Conservation (phyloP, 352 stramenopile genomes). For the Phytophthora meadii region DNA sequence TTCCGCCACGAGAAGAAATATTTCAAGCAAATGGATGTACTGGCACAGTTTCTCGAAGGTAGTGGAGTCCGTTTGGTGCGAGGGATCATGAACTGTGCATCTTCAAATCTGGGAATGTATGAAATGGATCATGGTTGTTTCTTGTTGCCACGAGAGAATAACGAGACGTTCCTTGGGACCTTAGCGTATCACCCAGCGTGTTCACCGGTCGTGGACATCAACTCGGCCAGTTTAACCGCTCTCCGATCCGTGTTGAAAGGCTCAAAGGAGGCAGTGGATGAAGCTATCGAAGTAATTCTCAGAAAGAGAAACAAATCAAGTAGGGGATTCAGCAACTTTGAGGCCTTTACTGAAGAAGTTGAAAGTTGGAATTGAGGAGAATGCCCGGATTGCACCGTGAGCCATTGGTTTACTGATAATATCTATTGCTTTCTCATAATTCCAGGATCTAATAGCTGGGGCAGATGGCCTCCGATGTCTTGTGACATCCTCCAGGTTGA, state of each 20-base stretch:
- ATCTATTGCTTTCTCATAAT: slow-evolving; percentile 13
- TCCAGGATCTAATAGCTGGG: slow-evolving; percentile 7
- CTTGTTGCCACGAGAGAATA: slow-evolving; percentile 19
- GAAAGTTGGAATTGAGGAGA: too few relatives aligned
- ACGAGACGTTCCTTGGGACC: slow-evolving; percentile 34
- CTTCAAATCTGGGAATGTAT: slow-evolving; percentile 7
- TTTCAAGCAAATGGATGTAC: slow-evolving; percentile 11
- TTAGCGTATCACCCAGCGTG: slow-evolving; percentile 43
- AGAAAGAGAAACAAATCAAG: too few relatives aligned
- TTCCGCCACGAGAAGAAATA: too few relatives aligned
- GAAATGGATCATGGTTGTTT: slow-evolving; percentile 4
- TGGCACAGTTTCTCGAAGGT: slow-evolving; percentile 3
- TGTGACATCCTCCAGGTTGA: slow-evolving; percentile 26
- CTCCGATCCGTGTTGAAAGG: slow-evolving; percentile 29
- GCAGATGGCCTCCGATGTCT: slow-evolving; percentile 29
- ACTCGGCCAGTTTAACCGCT: slow-evolving; percentile 33
- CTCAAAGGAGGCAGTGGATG: too few relatives aligned
- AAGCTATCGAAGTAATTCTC: too few relatives aligned
- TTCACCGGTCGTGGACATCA: slow-evolving; percentile 35
- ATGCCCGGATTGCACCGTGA: too few relatives aligned
- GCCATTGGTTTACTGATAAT: too few relatives aligned
- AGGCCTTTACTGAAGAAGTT: too few relatives aligned
- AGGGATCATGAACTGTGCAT: slow-evolving; percentile 11
- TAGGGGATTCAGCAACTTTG: too few relatives aligned
- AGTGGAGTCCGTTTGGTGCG: slow-evolving; percentile 14